These are phyloP conservation scores for Eutrema japonicum DNA, from an alignment of 345 rosid species.

Conservation along the genomic window DNA sequence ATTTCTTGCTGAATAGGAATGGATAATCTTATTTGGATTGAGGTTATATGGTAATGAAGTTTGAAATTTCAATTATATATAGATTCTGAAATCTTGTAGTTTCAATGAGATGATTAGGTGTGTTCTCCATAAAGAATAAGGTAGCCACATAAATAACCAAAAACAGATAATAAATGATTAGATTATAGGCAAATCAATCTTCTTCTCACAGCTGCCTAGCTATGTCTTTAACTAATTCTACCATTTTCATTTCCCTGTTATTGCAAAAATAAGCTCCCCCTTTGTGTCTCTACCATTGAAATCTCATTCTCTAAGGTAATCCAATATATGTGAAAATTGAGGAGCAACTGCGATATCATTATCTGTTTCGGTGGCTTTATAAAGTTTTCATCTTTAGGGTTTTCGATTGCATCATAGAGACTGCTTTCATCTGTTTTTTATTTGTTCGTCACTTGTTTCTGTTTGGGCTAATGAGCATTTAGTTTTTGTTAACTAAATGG, in stretches of 20 bases:
- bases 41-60: conserved; percentile 21
- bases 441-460: too few species aligned
- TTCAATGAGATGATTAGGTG: conserved; percentile 17
- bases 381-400: too few species aligned
- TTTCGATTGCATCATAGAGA: too few species aligned
- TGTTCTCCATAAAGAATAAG: conserved; percentile 17
- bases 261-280: conserved; percentile 50
- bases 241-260: conserved; percentile 52
- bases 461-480: too few species aligned
- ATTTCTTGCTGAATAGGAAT: conserved; percentile 24
- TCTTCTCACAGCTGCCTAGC: conserved; percentile 48
- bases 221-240: conserved; percentile 51
- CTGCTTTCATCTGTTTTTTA: too few species aligned
- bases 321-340: too few species aligned
- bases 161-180: background rate
- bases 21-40: conserved; percentile 17
- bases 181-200: conserved; percentile 1
- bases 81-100: conserved; percentile 13
- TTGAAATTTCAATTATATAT: conserved; percentile 6
- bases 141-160: conserved; percentile 21
- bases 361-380: too few species aligned
- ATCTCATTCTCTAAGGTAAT: too few species aligned
- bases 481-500: too few species aligned
- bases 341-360: too few species aligned
- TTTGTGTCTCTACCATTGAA: too few species aligned